Conservation (phyloP, 108 stramenopile genomes). For the Cyclostephanos invisitatus region DNA sequence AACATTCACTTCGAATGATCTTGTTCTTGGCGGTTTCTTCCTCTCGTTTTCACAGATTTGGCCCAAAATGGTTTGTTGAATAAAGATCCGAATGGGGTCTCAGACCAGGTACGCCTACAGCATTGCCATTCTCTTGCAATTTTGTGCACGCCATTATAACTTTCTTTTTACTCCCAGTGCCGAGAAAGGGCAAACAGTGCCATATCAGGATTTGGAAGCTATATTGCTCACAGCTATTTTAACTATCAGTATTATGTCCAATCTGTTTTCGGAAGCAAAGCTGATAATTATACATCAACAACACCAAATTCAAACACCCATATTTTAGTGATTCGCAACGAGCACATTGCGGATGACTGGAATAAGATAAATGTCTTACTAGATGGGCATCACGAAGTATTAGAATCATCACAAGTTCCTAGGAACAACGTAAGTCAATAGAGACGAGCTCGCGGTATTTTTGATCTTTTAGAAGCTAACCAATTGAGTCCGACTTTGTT, state of each 20-base stretch:
- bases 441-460: neutral
- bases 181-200: constrained; percentile 6
- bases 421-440: constrained; percentile 22
- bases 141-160: neutral
- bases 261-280: constrained; percentile 5
- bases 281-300: neutral
- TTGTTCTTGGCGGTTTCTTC: neutral
- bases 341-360: constrained; percentile 53
- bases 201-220: constrained; percentile 11
- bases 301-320: constrained; percentile 19
- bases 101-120: neutral
- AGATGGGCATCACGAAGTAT: constrained; percentile 24
- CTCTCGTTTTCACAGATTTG: constrained; percentile 7
- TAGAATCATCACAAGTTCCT: constrained; percentile 21
- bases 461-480: neutral
- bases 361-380: constrained; percentile 35
- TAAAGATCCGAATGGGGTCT: neutral
- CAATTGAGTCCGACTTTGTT: neutral
- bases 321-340: constrained; percentile 47
- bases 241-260: constrained; percentile 48
- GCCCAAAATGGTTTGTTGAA: constrained; percentile 34
- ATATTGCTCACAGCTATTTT: constrained; percentile 24
- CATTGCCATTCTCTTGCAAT: neutral
- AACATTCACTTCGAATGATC: neutral
- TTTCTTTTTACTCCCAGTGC: constrained; percentile 11